Evolutionary conservation across 1,284 basidiomycete genomes (phyloP), one percentile per base, ranked within the genome.

Genomic region (Melampsora americana): DNA sequence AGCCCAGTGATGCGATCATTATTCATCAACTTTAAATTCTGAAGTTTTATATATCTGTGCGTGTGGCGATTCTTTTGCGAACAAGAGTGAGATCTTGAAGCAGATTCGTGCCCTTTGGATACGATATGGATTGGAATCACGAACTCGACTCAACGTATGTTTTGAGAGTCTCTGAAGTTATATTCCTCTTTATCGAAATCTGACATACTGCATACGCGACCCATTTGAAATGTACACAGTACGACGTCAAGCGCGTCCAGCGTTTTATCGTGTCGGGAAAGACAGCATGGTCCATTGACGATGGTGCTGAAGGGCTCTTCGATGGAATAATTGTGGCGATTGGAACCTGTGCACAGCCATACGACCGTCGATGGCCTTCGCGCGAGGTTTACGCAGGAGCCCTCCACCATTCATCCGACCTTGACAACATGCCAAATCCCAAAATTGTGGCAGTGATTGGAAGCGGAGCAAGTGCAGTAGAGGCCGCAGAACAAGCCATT

Each of bases 391-490:
- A 67, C 23, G 23, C 46, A 53, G 73, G 73, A 1, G 35, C 53
- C 23, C 35, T 76, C 12, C 16, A 67, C 26, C 73, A 76, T 64
- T 76, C 73, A 5, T 67, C 65, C 16, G 56, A 76, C n/a, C 60
- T 76, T 30, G 73, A 68, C 28, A 42, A 53, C 23, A 39, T 76
- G 26, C 30, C 60, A n/a, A 60, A 53, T 65, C 56, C 39, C 12
- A 68, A 76, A n/a, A 65, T 56, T 1, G 73, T 76, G 12, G 73
- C 60, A 14, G 66, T 68, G 14, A 48, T 76, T 9, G 73, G 73
- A n/a, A 65, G 73, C n/a, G 73, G 73, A n/a, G 73, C 73, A 26
- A 76, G 73, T 48, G 73, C 66, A 28, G 73, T 76, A 9, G 73
- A 76, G 50, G 66, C 73, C 23, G 50, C 67, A 18, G 73, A 76